A percentile compares a stretch with the other conserved stretches of the same genome.
phyloP scores from a whole-genome alignment of 208 protist genomes.

The Crithidia thermophila region DNA sequence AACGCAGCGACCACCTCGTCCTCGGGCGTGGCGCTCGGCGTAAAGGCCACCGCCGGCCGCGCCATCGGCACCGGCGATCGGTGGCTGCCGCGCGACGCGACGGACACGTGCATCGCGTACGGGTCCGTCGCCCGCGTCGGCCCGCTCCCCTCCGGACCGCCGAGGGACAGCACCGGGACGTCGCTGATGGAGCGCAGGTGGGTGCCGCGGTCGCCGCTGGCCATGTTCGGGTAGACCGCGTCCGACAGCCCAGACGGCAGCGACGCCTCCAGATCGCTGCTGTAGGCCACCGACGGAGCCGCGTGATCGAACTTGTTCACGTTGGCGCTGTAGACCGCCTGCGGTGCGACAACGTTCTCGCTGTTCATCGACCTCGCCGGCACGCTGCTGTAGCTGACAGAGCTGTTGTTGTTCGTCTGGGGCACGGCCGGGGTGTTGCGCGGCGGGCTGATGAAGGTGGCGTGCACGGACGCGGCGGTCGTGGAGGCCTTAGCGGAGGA shows the following conservation, averaged over 20 bases:
- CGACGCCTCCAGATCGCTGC: slow-evolving; percentile 7
- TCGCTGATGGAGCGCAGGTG: slow-evolving; percentile 25
- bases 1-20: slow-evolving; percentile 28
- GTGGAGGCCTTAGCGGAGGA: neutral
- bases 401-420: slow-evolving; percentile 15
- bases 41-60: slow-evolving; percentile 8
- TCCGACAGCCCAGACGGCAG: slow-evolving; percentile 8
- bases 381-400: neutral
- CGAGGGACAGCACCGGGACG: slow-evolving; percentile 34
- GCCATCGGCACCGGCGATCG: slow-evolving; percentile 1
- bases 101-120: neutral
- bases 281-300: slow-evolving; percentile 13
- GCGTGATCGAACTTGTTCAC: neutral
- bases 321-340: neutral
- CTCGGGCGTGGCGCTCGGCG: neutral
- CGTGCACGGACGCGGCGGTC: slow-evolving; percentile 1
- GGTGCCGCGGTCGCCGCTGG: slow-evolving; percentile 3
- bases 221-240: neutral
- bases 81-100: neutral
- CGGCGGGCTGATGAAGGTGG: slow-evolving; percentile 68
- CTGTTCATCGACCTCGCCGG: neutral
- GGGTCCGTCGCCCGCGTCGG: neutral
- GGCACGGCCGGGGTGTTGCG: slow-evolving; percentile 35
- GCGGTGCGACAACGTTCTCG: neutral
- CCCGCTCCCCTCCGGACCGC: slow-evolving; percentile 6